Percentiles rank a stretch among this genome's conserved stretches.
Conservation (phyloP, 306 rosid species). For the Prunus mume region DNA sequence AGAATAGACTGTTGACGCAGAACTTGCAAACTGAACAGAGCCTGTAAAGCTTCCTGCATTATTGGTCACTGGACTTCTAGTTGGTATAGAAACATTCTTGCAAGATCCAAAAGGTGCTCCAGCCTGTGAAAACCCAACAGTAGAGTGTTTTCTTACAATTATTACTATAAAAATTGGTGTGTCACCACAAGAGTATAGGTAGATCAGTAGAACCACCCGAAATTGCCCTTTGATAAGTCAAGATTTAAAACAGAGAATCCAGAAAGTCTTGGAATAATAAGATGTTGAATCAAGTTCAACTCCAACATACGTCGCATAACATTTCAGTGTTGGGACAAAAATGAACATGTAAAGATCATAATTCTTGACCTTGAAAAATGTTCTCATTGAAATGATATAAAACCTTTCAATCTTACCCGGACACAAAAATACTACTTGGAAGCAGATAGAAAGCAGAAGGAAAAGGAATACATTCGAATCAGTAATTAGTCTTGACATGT, state of each 20-base stretch:
- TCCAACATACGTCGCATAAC: background rate
- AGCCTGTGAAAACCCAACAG: slow-evolving; percentile 52
- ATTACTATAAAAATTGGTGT: background rate
- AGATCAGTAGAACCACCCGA: background rate
- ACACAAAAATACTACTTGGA: background rate
- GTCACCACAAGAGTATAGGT: background rate
- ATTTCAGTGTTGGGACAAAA: background rate
- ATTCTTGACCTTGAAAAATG: background rate
- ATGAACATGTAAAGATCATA: background rate
- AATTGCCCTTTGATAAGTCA: background rate
- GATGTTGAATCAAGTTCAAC: slow-evolving; percentile 8
- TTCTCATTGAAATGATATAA: background rate
- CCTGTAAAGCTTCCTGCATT: slow-evolving; percentile 78
- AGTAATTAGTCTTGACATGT: background rate
- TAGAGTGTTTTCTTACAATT: background rate
- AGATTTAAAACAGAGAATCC: background rate
- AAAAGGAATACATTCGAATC: background rate
- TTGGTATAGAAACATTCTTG: slow-evolving; percentile 66
- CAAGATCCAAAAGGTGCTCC: slow-evolving; percentile 87
- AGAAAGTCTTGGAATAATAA: slow-evolving; percentile 14
- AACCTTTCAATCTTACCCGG: background rate
- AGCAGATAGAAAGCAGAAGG: background rate
- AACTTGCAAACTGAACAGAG: slow-evolving; percentile 73
- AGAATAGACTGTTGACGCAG: slow-evolving; percentile 49
- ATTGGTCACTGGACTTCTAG: slow-evolving; percentile 49